Conservation (phyloP, 805 yeast genomes). For the Nakazawaea wickerhamii region DNA sequence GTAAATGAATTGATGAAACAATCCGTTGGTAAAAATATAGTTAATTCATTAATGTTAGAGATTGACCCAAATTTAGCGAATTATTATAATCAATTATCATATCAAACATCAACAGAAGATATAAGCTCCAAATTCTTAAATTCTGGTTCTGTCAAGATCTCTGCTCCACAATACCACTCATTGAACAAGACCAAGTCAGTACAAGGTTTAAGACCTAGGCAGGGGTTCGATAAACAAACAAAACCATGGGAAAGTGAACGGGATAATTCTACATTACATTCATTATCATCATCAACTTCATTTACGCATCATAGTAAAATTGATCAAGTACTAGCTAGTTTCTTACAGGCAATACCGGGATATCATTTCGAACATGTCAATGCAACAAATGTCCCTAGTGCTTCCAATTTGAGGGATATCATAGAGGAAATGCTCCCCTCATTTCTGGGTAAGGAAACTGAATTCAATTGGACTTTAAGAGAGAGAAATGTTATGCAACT, state of each 20-base stretch:
- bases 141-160: constrained; percentile 25
- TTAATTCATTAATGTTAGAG: constrained; percentile 22
- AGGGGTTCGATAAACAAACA: constrained; percentile 2
- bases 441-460: constrained; percentile 78
- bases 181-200: constrained; percentile 15
- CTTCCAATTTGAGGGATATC: constrained; percentile 23
- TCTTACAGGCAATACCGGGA: constrained; percentile 23
- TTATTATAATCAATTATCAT: constrained; percentile 14
- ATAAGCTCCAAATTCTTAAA: constrained; percentile 18
- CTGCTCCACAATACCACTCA: constrained; percentile 12
- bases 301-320: not conserved
- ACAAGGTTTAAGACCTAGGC: constrained; percentile 7
- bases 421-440: constrained; percentile 24
- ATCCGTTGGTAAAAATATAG: constrained; percentile 23
- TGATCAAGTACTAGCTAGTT: constrained; percentile 2
- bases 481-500: constrained; percentile 56
- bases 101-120: not conserved
- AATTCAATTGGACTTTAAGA: constrained; percentile 76
- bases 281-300: constrained; percentile 3
- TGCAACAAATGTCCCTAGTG: constrained; percentile 26
- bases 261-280: constrained; percentile 11
- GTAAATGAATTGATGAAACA: constrained; percentile 33
- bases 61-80: constrained; percentile 24
- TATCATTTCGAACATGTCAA: constrained; percentile 35
- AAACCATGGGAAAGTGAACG: constrained; percentile 3